Evolutionary conservation across 2,329 filamentous ascomycete genomes (phyloP).

Genomic region (Clarireedia homoeocarpa): DNA sequence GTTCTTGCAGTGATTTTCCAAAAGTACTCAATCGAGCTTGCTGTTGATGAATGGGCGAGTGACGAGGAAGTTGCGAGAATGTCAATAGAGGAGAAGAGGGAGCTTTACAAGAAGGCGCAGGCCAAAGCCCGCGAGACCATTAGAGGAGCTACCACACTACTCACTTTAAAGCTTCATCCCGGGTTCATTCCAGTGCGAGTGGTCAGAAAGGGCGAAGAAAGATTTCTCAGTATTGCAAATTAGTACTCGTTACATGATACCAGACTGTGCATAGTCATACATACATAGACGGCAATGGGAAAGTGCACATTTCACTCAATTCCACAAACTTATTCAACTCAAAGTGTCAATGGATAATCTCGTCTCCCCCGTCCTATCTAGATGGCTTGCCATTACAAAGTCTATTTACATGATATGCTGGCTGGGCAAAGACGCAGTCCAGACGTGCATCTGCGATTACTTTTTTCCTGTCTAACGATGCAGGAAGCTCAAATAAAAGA

Average conservation of each 20-base stretch:
- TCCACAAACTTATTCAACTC: no score
- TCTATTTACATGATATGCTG: no score
- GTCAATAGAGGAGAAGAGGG: slow-evolving; percentile 15
- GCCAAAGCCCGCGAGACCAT: slow-evolving; percentile 37
- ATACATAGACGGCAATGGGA: not conserved
- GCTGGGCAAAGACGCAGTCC: no score
- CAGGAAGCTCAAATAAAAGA: no score
- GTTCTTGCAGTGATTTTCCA: slow-evolving; percentile 26
- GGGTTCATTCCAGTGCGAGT: slow-evolving; percentile 54
- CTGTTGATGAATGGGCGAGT: slow-evolving; percentile 24
- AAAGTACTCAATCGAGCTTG: slow-evolving; percentile 24
- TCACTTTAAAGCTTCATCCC: slow-evolving; percentile 64
- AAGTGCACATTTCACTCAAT: no score
- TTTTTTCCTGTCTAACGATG: not conserved
- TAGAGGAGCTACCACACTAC: slow-evolving; percentile 46
- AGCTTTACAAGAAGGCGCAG: slow-evolving; percentile 22
- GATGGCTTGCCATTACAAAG: no score
- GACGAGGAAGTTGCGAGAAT: slow-evolving; percentile 23
- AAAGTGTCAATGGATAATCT: no score
- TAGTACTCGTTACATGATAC: slow-evolving; percentile 4
- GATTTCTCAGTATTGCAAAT: slow-evolving; percentile 43
- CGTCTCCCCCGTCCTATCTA: no score
- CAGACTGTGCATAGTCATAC: not conserved
- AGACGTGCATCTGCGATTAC: no score
- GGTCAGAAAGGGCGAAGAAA: slow-evolving; percentile 61